These are phyloP conservation scores for Cavenderia fasciculata DNA, from an alignment of 78 protist genomes.

Conservation along the genomic window DNA sequence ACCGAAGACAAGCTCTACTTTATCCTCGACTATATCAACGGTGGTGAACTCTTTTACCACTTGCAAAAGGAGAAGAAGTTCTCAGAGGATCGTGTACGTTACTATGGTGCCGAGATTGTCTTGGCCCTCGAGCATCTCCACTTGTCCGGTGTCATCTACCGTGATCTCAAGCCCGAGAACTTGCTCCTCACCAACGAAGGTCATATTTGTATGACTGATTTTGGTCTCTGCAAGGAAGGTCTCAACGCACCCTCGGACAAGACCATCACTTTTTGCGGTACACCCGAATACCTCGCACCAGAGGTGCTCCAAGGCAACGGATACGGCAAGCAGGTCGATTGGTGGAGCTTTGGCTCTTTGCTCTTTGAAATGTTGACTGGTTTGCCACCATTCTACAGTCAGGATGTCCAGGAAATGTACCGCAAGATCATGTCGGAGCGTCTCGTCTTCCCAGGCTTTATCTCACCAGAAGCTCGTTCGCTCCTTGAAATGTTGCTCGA, in stretches of 20 bases:
- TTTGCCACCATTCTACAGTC: conserved; percentile 87
- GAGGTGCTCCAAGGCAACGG: conserved; percentile 91
- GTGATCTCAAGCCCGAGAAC: conserved; percentile 92
- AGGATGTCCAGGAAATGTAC: conserved; percentile 86
- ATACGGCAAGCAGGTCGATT: conserved; percentile 91
- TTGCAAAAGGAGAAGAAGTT: conserved; percentile 88
- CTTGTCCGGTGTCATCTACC: conserved; percentile 89
- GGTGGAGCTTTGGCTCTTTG: conserved; percentile 97
- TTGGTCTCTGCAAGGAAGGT: conserved; percentile 91
- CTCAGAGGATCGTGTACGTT: conserved; percentile 81
- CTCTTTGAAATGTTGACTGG: conserved; percentile 92
- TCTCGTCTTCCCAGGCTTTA: conserved; percentile 76
- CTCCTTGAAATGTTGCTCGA: conserved; percentile 82
- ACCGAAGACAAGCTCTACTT: conserved; percentile 93
- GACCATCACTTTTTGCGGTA: conserved; percentile 97
- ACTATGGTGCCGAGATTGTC: conserved; percentile 94
- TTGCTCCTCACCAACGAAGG: conserved; percentile 87
- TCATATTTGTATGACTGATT: conserved; percentile 94
- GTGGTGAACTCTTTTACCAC: conserved; percentile 95
- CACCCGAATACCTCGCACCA: conserved; percentile 97
- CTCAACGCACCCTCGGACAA: conserved; percentile 28
- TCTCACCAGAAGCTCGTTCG: conserved; percentile 72
- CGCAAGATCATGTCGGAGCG: conserved; percentile 78
- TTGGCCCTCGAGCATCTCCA: conserved; percentile 95
- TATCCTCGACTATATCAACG: conserved; percentile 91